These are phyloP conservation scores for Phytopythium cucurbitacearum DNA, from an alignment of 352 stramenopile species.

Conservation along the genomic window DNA sequence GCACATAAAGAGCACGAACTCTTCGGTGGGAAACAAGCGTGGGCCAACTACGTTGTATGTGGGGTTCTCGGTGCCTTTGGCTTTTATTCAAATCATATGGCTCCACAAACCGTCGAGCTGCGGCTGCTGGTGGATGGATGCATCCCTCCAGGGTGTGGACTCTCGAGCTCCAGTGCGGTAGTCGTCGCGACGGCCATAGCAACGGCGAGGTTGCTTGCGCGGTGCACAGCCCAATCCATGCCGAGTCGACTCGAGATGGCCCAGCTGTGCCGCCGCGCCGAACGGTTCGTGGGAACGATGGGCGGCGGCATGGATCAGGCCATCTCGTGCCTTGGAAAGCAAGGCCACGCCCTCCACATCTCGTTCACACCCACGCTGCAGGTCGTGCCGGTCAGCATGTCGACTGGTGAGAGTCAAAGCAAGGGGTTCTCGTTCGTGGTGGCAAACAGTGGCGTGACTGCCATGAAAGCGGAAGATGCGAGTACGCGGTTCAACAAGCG, in stretches of 20 bases:
- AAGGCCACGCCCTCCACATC: conserved; percentile 50
- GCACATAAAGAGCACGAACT: background rate
- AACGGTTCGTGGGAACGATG: conserved; percentile 71
- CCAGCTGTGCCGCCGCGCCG: conserved; percentile 42
- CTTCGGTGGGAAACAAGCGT: conserved; percentile 10
- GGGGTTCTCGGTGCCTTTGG: conserved; percentile 21
- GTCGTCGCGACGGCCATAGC: conserved; percentile 66
- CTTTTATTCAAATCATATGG: conserved; percentile 9
- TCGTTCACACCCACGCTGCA: conserved; percentile 39
- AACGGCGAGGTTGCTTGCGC: conserved; percentile 14
- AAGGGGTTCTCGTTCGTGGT: conserved; percentile 63
- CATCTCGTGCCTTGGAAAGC: conserved; percentile 47
- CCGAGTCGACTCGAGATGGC: conserved; percentile 40
- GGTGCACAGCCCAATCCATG: conserved; percentile 4
- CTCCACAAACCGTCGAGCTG: conserved; percentile 10
- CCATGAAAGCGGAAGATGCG: conserved; percentile 74
- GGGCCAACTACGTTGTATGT: conserved; percentile 37
- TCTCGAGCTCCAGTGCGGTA: conserved; percentile 80
- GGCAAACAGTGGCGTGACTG: conserved; percentile 60
- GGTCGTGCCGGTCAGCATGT: conserved; percentile 23
- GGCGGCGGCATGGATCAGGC: conserved; percentile 86
- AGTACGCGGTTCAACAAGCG: conserved; percentile 70
- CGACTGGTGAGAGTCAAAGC: conserved; percentile 2
- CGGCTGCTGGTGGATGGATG: conserved; percentile 62
- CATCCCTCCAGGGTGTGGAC: conserved; percentile 60